Percentiles rank a stretch among this genome's conserved stretches.
Conservation (phyloP, 164 flowering plant species). For the Vitis cinerea region DNA sequence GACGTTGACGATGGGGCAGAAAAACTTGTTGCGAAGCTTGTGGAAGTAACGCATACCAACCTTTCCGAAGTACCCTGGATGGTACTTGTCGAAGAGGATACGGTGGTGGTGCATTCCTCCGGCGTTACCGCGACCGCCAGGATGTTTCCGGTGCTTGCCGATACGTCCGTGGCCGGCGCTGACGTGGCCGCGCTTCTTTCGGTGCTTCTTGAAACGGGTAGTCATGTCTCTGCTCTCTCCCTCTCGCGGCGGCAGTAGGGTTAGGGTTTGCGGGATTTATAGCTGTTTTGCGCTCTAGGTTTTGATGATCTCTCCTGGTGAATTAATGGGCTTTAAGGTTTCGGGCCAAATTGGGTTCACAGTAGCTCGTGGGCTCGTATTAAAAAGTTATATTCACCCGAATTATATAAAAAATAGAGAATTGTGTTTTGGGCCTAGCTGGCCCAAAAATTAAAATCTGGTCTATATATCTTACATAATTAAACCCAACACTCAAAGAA, state of each 20-base stretch:
- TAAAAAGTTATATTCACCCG: too few relatives aligned
- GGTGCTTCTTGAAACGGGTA: conserved; percentile 67
- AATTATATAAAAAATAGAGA: too few relatives aligned
- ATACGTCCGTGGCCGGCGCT: conserved; percentile 77
- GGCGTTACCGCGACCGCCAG: conserved; percentile 80
- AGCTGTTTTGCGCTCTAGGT: conserved; percentile 16
- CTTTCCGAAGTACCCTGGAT: conserved; percentile 79
- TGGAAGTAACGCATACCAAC: conserved; percentile 83
- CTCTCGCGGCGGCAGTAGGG: conserved; percentile 2
- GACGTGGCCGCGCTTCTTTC: conserved; percentile 84
- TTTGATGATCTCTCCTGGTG: not conserved
- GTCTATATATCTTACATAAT: too few relatives aligned
- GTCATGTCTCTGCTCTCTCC: conserved; percentile 41
- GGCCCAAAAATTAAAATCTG: too few relatives aligned
- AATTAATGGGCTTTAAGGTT: not conserved
- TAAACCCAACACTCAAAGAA: too few relatives aligned
- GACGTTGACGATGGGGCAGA: conserved; percentile 67
- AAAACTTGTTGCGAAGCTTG: conserved; percentile 65
- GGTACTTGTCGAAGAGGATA: conserved; percentile 83
- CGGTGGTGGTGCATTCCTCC: conserved; percentile 86
- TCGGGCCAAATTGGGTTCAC: not conserved
- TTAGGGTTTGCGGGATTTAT: conserved; percentile 1
- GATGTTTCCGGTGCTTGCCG: conserved; percentile 84
- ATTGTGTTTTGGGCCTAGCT: too few relatives aligned
- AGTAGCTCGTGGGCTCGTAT: too few relatives aligned